A percentile compares a stretch with the other conserved stretches of the same genome.
phyloP scores from a whole-genome alignment of 192 early-diverging fungal species.

The Backusella morwellensis region DNA sequence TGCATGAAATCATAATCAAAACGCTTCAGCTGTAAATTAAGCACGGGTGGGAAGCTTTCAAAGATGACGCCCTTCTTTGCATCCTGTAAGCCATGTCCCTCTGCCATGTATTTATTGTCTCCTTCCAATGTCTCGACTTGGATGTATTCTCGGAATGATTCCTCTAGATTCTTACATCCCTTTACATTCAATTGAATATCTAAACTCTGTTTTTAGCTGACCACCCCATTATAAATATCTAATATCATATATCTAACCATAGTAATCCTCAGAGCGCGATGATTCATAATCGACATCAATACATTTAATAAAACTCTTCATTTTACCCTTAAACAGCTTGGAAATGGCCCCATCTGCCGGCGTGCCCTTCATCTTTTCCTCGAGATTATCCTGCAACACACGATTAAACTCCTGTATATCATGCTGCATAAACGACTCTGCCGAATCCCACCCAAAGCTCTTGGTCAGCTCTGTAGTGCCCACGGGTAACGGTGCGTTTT shows the following conservation, averaged over 20 bases:
- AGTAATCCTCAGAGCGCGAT: conserved; percentile 92
- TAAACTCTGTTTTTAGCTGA: conserved; percentile 20
- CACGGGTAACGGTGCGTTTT: conserved; percentile 70
- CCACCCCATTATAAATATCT: too few species aligned
- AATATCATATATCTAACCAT: conserved; percentile 52
- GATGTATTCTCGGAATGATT: conserved; percentile 91
- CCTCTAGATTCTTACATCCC: conserved; percentile 79
- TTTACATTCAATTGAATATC: conserved; percentile 98
- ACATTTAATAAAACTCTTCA: conserved; percentile 97
- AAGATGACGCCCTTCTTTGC: conserved; percentile 97
- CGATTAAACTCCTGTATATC: conserved; percentile 99
- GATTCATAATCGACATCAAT: conserved; percentile 95
- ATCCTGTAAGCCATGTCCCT: conserved; percentile 91
- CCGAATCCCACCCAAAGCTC: conserved; percentile 97
- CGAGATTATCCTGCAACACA: conserved; percentile 95
- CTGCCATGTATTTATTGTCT: conserved; percentile 94
- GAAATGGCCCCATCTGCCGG: conserved; percentile 89
- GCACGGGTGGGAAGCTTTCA: conserved; percentile 85
- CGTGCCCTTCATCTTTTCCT: conserved; percentile 96
- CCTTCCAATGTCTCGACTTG: conserved; percentile 92
- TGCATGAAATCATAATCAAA: conserved; percentile 97
- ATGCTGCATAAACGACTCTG: conserved; percentile 96
- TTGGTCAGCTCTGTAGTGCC: conserved; percentile 93
- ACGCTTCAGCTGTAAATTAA: conserved; percentile 95
- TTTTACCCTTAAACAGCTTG: conserved; percentile 91